Percentiles rank a stretch among this genome's conserved stretches.
Evolutionary conservation across 176 grass and related monocot genomes (phyloP).

Genomic region (Lolium perenne): DNA sequence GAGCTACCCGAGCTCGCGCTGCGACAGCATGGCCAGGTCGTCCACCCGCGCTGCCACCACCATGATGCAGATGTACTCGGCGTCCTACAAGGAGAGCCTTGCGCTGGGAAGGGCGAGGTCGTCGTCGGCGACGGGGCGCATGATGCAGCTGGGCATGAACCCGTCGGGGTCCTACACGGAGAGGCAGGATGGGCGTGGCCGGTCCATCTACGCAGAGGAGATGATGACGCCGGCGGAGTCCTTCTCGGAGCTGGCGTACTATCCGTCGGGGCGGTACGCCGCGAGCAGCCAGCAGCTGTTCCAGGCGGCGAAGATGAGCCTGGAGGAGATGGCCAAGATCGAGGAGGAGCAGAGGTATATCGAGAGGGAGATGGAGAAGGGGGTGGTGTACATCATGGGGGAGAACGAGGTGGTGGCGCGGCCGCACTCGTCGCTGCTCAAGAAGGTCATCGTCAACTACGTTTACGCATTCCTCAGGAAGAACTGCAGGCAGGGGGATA

Average conservation of each 20-base stretch:
- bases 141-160: not conserved
- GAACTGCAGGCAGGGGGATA: slow-evolving; percentile 68
- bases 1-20: slow-evolving; percentile 63
- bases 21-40: slow-evolving; percentile 45
- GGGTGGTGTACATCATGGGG: slow-evolving; percentile 78
- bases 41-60: not conserved
- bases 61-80: slow-evolving; percentile 18
- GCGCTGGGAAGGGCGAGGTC: slow-evolving; percentile 21
- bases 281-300: slow-evolving; percentile 39
- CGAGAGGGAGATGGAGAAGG: slow-evolving; percentile 66
- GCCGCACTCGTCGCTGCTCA: slow-evolving; percentile 55
- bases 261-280: slow-evolving; percentile 19
- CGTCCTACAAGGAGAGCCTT: slow-evolving; percentile 48
- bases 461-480: slow-evolving; percentile 67
- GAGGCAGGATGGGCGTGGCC: not conserved
- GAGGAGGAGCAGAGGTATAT: slow-evolving; percentile 58
- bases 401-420: slow-evolving; percentile 73
- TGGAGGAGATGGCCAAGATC: slow-evolving; percentile 50
- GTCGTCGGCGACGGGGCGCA: slow-evolving; percentile 2
- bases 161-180: slow-evolving; percentile 41
- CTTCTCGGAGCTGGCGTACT: slow-evolving; percentile 53
- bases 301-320: slow-evolving; percentile 45
- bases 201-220: slow-evolving; percentile 45
- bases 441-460: slow-evolving; percentile 65
- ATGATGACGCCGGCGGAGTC: slow-evolving; percentile 59